phyloP scores from a whole-genome alignment of 345 rosid species.

The Moringa oleifera region DNA sequence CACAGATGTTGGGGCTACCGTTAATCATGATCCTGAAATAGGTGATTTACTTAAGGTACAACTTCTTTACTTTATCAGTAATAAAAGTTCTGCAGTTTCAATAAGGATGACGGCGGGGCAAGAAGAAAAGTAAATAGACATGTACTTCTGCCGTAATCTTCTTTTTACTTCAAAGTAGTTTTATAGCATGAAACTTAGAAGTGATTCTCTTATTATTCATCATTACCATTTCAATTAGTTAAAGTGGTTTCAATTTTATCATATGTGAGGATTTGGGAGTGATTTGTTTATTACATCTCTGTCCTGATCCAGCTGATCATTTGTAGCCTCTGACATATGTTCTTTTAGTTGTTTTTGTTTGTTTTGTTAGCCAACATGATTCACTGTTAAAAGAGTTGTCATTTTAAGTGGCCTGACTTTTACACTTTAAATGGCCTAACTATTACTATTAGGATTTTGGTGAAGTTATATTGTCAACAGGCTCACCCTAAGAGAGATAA shows the following conservation, averaged over 20 bases:
- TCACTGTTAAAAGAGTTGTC: no score
- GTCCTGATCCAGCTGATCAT: background rate
- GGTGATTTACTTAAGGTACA: slow-evolving; percentile 70
- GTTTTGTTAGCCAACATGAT: background rate
- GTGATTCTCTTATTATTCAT: background rate
- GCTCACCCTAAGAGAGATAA: no score
- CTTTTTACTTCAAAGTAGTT: no score
- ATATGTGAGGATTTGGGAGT: background rate
- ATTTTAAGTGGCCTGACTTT: no score
- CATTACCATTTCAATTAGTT: background rate
- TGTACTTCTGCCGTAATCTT: no score
- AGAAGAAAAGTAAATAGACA: no score
- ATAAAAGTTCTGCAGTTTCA: background rate
- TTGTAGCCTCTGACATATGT: background rate
- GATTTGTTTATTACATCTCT: background rate
- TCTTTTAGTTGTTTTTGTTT: no score
- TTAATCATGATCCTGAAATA: slow-evolving; percentile 68
- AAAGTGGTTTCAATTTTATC: background rate
- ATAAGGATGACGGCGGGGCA: background rate
- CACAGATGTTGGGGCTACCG: slow-evolving; percentile 60
- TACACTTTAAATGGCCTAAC: background rate
- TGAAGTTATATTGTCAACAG: no score
- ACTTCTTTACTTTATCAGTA: background rate
- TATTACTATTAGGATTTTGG: background rate
- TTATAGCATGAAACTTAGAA: background rate